phyloP scores from a whole-genome alignment of 2,329 filamentous ascomycete genomes.

The Cercospora citrullina region DNA sequence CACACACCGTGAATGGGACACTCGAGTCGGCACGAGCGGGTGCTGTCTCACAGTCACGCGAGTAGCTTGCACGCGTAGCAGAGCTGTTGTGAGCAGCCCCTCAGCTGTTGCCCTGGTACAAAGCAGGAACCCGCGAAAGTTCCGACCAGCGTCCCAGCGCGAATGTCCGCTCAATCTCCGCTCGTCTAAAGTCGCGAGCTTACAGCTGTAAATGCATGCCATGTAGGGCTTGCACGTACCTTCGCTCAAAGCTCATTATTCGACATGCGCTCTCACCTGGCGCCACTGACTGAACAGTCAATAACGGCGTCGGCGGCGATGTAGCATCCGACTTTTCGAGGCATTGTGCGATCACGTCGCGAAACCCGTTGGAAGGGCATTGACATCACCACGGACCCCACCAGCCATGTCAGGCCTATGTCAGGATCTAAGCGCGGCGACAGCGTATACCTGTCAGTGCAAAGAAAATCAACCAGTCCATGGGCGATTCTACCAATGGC shows the following conservation, averaged over 20 bases:
- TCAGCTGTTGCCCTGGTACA: background rate
- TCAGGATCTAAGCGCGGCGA: background rate
- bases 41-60: background rate
- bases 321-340: background rate
- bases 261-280: background rate
- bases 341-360: background rate
- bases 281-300: background rate
- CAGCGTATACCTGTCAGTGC: background rate
- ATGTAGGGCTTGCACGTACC: background rate
- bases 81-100: background rate
- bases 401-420: background rate
- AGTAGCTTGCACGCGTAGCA: background rate
- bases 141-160: background rate
- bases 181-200: background rate
- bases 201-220: background rate
- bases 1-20: background rate
- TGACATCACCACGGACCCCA: background rate
- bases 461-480: background rate
- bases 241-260: background rate
- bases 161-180: background rate
- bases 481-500: background rate
- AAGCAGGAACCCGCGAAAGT: conserved; percentile 4
- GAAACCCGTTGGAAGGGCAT: background rate
- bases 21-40: conserved; percentile 3
- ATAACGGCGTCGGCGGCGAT: background rate